phyloP scores from a whole-genome alignment of 2,329 filamentous ascomycete species.

The Metarhizium humberi region DNA sequence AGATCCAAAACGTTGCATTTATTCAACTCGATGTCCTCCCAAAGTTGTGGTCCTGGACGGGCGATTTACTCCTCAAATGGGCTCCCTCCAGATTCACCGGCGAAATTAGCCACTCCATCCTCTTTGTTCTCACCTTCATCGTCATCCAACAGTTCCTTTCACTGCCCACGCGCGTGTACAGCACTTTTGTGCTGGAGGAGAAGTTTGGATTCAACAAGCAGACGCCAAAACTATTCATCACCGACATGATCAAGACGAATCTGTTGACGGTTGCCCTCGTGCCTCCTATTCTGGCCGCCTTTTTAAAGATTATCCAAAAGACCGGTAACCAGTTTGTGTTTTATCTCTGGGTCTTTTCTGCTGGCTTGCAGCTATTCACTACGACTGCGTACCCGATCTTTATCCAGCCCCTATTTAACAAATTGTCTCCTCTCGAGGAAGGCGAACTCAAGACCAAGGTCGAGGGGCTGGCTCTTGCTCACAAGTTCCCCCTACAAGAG shows the following conservation, averaged over 20 bases:
- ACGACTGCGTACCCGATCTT: slow-evolving; percentile 94
- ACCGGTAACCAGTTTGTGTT: slow-evolving; percentile 95
- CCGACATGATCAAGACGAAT: slow-evolving; percentile 86
- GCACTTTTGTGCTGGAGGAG: slow-evolving; percentile 92
- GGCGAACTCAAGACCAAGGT: slow-evolving; percentile 83
- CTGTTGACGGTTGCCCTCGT: slow-evolving; percentile 70
- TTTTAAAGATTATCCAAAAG: slow-evolving; percentile 88
- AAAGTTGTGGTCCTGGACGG: slow-evolving; percentile 79
- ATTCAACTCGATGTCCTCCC: slow-evolving; percentile 88
- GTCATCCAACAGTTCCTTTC: slow-evolving; percentile 71
- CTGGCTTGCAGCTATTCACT: slow-evolving; percentile 83
- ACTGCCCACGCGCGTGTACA: slow-evolving; percentile 78
- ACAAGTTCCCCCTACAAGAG: slow-evolving; percentile 87
- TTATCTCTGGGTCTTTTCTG: slow-evolving; percentile 91
- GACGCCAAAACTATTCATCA: slow-evolving; percentile 78
- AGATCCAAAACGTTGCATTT: slow-evolving; percentile 80
- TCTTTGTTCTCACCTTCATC: slow-evolving; percentile 85
- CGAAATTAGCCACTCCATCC: slow-evolving; percentile 86
- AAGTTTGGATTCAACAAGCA: slow-evolving; percentile 99
- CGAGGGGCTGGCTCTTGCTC: slow-evolving; percentile 69
- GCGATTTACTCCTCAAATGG: slow-evolving; percentile 62
- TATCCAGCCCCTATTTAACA: slow-evolving; percentile 96
- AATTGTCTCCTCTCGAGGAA: slow-evolving; percentile 82
- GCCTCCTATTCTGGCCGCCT: slow-evolving; percentile 80
- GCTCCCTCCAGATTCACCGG: slow-evolving; percentile 73